A percentile compares a stretch with the other conserved stretches of the same genome.
These are phyloP conservation scores for Candida odintsovae DNA, from an alignment of 805 yeast genomes.

Conservation along the genomic window DNA sequence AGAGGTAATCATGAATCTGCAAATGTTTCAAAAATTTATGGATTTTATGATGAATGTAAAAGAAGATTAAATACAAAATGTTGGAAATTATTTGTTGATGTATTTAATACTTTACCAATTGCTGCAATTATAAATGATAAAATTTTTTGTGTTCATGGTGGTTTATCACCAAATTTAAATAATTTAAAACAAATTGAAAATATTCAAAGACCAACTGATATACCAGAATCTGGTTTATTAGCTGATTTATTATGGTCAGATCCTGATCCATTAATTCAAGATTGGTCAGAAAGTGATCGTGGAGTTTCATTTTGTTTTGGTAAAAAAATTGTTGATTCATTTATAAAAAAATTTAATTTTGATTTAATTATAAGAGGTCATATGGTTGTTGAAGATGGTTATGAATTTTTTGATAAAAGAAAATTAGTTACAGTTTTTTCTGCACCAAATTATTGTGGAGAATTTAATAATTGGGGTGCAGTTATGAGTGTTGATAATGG, in stretches of 20 bases:
- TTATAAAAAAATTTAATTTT: slow-evolving; percentile 59
- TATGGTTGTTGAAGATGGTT: slow-evolving; percentile 88
- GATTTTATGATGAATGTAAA: slow-evolving; percentile 97
- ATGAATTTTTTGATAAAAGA: slow-evolving; percentile 72
- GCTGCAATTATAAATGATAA: slow-evolving; percentile 95
- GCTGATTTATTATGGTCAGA: slow-evolving; percentile 83
- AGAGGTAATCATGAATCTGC: slow-evolving; percentile 99
- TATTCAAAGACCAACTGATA: slow-evolving; percentile 76
- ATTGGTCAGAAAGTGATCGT: slow-evolving; percentile 79
- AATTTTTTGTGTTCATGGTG: slow-evolving; percentile 88
- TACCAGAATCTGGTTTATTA: slow-evolving; percentile 72
- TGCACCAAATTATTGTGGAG: slow-evolving; percentile 70
- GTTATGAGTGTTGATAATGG: slow-evolving; percentile 96
- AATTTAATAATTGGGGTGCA: slow-evolving; percentile 87
- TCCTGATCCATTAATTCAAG: slow-evolving; percentile 52
- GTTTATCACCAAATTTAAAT: slow-evolving; percentile 66
- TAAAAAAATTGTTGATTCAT: slow-evolving; percentile 64
- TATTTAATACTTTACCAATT: slow-evolving; percentile 90
- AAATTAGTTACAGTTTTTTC: slow-evolving; percentile 73
- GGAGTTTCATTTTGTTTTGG: slow-evolving; percentile 81
- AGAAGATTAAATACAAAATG: slow-evolving; percentile 87
- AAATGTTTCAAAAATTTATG: slow-evolving; percentile 92
- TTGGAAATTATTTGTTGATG: slow-evolving; percentile 92
- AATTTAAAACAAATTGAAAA: slow-evolving; percentile 63
- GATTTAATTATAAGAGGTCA: slow-evolving; percentile 80